phyloP scores from a whole-genome alignment of 75 land plant genomes.

The Chamaecyparis obtusa region DNA sequence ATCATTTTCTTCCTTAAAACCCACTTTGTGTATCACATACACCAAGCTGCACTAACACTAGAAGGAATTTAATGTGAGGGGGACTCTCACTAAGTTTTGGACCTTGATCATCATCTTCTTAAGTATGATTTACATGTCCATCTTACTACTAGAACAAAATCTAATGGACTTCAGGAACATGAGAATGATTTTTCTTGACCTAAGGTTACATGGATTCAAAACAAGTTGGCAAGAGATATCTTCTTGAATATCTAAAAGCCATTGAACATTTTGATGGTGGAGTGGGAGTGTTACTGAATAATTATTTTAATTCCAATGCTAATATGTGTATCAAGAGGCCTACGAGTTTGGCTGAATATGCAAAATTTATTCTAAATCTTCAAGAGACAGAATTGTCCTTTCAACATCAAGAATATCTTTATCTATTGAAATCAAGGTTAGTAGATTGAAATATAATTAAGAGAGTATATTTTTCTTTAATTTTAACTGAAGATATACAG shows the following conservation, averaged over 20 bases:
- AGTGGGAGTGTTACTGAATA: background rate
- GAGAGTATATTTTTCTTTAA: background rate
- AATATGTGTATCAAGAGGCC: background rate
- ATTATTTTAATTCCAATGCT: background rate
- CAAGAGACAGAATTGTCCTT: background rate
- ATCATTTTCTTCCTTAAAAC: background rate
- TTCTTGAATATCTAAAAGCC: background rate
- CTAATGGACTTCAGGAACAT: background rate
- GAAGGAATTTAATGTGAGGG: background rate
- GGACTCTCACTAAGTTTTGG: background rate
- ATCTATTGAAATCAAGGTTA: background rate
- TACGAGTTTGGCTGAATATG: background rate
- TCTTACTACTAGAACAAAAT: background rate
- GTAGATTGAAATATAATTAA: background rate
- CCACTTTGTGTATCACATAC: background rate
- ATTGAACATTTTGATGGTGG: background rate
- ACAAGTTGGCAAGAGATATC: background rate
- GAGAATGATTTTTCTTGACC: background rate
- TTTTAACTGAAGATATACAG: background rate
- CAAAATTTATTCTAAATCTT: background rate
- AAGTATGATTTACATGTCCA: background rate
- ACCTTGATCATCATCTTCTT: background rate
- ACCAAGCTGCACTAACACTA: background rate
- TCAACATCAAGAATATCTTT: background rate
- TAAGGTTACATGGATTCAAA: background rate